Base-by-base conservation (phyloP, 805 yeast species). In the Yarrowia deformans region DNA sequence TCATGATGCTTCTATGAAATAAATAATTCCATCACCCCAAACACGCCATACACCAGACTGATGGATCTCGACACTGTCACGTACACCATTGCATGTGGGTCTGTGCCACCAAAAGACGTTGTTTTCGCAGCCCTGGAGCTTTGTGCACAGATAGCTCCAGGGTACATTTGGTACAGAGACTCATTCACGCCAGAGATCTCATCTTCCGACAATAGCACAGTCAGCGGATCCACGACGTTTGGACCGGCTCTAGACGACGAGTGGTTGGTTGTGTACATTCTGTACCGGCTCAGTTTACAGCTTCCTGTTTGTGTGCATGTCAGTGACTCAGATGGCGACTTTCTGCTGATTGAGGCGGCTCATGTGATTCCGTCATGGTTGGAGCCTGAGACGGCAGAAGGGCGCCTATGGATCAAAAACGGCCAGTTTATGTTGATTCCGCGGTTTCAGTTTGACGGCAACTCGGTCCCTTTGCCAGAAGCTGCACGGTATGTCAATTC, bases 251-350 rank as follows among this genome's bases (percentile, higher is more conserved):
- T 74, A n/a, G 77, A 74, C 48, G 79, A 77, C 70, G 79, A 77
- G 54, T 75, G 77, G 77, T 61, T 74, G 34, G 72, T 76, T 37
- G 75, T 77, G 37, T 75, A 70, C 60, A 64, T 76, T 9, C 72
- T 77, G 42, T 69, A 70, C 10, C 69, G 70, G 50, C 64, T 75
- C 12, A 71, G 72, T n/a, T 40, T 34, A n/a, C 42, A 34, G 49
- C 68, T 69, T 14, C 70, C 71, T 6, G 70, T 72, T 7, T 70
- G 46, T 46, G 66, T 72, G 18, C 69, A 71, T 45, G 66, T 77
- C 29, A 50, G 80, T 70, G 91, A 87, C 72, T 81, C 82, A 1
- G 89, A 85, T 56, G 86, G 88, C 8, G 91, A 88, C 70, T 83
- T 84, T 56, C 64, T 87, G 10, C 74, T 88, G 55, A 80, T 84